phyloP scores from a whole-genome alignment of 441 rosid species.

The Bocquillonia castaneifolia region DNA sequence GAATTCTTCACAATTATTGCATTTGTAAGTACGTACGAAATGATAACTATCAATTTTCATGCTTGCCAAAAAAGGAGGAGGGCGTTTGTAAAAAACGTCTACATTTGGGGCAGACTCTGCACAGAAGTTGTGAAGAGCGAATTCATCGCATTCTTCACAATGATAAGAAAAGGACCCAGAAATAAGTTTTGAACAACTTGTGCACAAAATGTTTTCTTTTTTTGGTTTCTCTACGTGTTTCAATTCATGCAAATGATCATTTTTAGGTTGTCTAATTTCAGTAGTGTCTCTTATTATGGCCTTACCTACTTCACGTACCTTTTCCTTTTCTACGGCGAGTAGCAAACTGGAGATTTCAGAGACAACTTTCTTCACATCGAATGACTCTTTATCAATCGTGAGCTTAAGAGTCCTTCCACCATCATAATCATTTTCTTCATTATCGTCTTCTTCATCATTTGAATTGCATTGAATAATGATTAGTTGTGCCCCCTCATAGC shows the following conservation, averaged over 20 bases:
- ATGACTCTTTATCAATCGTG: neutral
- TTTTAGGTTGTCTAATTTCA: neutral
- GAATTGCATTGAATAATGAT: neutral
- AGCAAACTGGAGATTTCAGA: neutral
- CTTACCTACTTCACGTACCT: neutral
- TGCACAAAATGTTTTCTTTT: neutral
- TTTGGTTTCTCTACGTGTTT: neutral
- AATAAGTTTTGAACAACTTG: neutral
- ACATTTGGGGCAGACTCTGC: neutral
- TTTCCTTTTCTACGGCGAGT: neutral
- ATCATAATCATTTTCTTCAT: neutral
- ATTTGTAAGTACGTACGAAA: neutral
- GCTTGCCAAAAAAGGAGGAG: neutral
- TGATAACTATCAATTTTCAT: too few relatives aligned
- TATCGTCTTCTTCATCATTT: neutral
- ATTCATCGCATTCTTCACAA: neutral
- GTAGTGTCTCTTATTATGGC: too few relatives aligned
- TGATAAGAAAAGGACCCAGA: neutral
- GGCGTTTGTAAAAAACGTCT: neutral
- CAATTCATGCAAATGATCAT: constrained; percentile 4
- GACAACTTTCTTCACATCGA: neutral
- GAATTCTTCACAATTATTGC: neutral
- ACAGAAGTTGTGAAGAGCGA: constrained; percentile 1
- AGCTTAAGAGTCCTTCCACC: neutral
- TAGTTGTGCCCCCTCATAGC: neutral